Evolutionary conservation across 1,139 yeast species (phyloP).

Genomic region (Yamadazyma dushanensis): DNA sequence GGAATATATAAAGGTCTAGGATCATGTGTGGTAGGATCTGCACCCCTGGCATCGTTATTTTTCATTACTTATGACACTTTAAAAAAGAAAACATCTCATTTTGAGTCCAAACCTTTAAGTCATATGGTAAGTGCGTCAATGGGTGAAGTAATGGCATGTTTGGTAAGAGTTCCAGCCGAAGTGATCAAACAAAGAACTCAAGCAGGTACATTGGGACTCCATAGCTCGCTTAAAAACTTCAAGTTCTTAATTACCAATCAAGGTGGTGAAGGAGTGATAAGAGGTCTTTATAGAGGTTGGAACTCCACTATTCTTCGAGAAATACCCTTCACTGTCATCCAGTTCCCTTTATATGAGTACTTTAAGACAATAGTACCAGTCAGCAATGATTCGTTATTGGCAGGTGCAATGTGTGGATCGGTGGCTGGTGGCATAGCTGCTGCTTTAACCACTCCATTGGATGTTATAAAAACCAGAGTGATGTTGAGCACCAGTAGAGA

Average conservation of each 20-base stretch:
- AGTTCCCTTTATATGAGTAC: conserved; percentile 89
- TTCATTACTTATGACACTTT: conserved; percentile 84
- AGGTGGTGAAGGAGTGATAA: conserved; percentile 73
- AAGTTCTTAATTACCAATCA: conserved; percentile 54
- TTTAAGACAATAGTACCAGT: conserved; percentile 58
- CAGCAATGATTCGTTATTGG: conserved; percentile 51
- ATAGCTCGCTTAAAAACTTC: conserved; percentile 65
- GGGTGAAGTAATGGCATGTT: conserved; percentile 92
- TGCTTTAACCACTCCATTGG: conserved; percentile 89
- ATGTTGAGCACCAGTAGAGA: conserved; percentile 68
- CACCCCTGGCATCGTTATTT: conserved; percentile 89
- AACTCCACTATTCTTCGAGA: conserved; percentile 88
- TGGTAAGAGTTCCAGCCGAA: conserved; percentile 95
- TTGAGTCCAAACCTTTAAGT: conserved; percentile 36
- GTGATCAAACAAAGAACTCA: conserved; percentile 95
- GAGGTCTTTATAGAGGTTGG: conserved; percentile 92
- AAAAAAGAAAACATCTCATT: conserved; percentile 51
- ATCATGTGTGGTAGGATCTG: conserved; percentile 90
- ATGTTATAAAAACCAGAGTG: conserved; percentile 85
- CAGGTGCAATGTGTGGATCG: conserved; percentile 94
- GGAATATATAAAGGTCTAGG: conserved; percentile 94
- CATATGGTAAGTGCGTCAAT: conserved; percentile 88
- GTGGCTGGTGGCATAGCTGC: conserved; percentile 96
- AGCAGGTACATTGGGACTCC: conserved; percentile 50
- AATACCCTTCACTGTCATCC: conserved; percentile 93